Base-by-base conservation (phyloP, 495 filamentous ascomycete species). In the Talaromyces wortmannii region DNA sequence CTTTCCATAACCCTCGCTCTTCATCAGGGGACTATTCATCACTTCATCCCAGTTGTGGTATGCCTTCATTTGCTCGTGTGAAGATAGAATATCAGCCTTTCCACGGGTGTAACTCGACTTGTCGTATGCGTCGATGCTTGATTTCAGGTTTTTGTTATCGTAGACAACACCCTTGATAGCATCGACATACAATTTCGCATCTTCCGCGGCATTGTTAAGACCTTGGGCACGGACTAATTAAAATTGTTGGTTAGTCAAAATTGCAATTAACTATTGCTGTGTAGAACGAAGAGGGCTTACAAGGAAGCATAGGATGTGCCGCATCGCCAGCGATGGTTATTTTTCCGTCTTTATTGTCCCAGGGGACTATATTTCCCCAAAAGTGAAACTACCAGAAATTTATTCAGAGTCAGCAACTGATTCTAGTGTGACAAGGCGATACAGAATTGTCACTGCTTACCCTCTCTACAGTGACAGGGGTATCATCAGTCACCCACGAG, bases 261-360 rank as follows among this genome's bases (percentile, higher is more conserved):
- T 46, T 16, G 10, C 32, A 7, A 43, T 3, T 16, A 18, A 8
- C 3, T 40, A 36, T 13, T 42, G 46, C 12, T 43, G 43, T 32
- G 29, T 17, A 44, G 6, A 11, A 52, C 52, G 42, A 46, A 64
- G 23, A 23, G 23, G 23, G 23, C 73, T 45, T 73, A 78, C 80
- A 66, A 75, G 85, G 82, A 0, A 78, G 74, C 83, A 86, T 86
- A 1, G 81, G 72, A 65, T 87, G 83, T 5, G 79, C 72, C 0
- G 83, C 81, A 65, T 86, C 84, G 2, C 83, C 83, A 6, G 78
- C 71, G 17, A 85, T 52, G 1, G 77, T 78, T 0, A 82, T 67
- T 31, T 70, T 61, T 2, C 80, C 76, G 0, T 59, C 67, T 2
- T 59, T 62, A 43, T 71, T 83, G 59, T 83, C 69, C 72, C 75